These are phyloP conservation scores for Pseudozyma thailandica DNA, from an alignment of 1,284 basidiomycete species.

Conservation along the genomic window DNA sequence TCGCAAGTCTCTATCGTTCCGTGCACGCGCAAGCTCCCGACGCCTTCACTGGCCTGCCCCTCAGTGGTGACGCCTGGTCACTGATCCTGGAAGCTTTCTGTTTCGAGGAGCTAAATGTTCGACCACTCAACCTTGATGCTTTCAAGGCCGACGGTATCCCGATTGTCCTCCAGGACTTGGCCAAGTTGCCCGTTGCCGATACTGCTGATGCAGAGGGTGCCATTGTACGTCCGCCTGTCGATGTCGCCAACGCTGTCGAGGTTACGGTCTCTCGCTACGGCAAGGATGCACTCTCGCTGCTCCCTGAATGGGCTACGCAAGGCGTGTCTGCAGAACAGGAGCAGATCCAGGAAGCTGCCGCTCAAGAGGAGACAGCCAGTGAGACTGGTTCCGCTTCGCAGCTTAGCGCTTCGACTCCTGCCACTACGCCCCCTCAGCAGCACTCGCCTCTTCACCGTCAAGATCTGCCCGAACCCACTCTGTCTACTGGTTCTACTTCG, in stretches of 20 bases:
- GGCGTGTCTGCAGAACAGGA: slow-evolving; percentile 1
- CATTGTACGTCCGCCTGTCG: slow-evolving; percentile 7
- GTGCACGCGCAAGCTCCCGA: slow-evolving; percentile 23
- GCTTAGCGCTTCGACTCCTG: slow-evolving; percentile 19
- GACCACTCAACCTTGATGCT: slow-evolving; percentile 37
- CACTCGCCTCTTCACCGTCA: slow-evolving; percentile 43
- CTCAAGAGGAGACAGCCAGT: slow-evolving; percentile 14
- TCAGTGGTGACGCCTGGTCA: slow-evolving; percentile 33
- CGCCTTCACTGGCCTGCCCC: slow-evolving; percentile 18
- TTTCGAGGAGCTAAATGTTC: slow-evolving; percentile 43
- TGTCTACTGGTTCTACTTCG: slow-evolving; percentile 9
- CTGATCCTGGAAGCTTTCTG: slow-evolving; percentile 47
- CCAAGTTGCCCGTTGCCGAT: slow-evolving; percentile 20
- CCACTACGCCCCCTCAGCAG: slow-evolving; percentile 27
- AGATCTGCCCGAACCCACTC: slow-evolving; percentile 23
- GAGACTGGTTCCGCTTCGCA: slow-evolving; percentile 20
- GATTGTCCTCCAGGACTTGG: slow-evolving; percentile 31
- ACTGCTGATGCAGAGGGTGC: slow-evolving; percentile 2
- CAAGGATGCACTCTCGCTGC: slow-evolving; percentile 26
- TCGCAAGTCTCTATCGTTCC: slow-evolving; percentile 36
- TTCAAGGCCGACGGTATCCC: slow-evolving; percentile 43
- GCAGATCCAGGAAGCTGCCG: slow-evolving; percentile 1
- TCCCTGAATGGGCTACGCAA: slow-evolving; percentile 28
- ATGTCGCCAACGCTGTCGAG: slow-evolving; percentile 16
- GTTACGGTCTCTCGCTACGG: slow-evolving; percentile 35